A percentile compares a stretch with the other conserved stretches of the same genome.
Evolutionary conservation across 1,139 yeast genomes (phyloP).

Genomic region (Candida neerlandica): DNA sequence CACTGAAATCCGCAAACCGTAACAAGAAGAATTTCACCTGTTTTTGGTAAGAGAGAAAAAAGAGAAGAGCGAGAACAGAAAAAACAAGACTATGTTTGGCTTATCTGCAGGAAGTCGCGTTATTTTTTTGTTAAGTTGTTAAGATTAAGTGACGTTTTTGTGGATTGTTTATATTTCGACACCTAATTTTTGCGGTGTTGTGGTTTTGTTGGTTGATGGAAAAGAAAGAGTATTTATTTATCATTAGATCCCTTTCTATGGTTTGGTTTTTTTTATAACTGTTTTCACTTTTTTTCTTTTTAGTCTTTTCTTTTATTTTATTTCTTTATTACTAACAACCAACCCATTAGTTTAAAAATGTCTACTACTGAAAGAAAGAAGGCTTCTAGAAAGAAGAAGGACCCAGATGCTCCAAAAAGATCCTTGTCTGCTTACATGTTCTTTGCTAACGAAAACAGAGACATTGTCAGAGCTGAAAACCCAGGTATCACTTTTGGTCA

Average conservation of each 20-base stretch:
- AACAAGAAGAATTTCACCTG: too few relatives aligned
- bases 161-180: not conserved
- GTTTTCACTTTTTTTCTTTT: conserved; percentile 4
- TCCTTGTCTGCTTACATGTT: conserved; percentile 98
- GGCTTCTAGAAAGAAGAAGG: conserved; percentile 60
- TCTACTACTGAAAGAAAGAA: conserved; percentile 46
- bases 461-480: conserved; percentile 89
- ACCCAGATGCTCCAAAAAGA: conserved; percentile 99
- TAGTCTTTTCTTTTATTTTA: not conserved
- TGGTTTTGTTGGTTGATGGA: not conserved
- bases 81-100: not conserved
- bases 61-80: not conserved
- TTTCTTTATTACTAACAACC: not conserved
- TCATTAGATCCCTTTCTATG: not conserved
- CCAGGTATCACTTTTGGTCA: conserved; percentile 93
- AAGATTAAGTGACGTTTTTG: not conserved
- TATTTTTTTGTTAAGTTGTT: too few relatives aligned
- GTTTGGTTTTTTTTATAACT: not conserved
- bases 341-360: conserved; percentile 13
- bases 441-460: conserved; percentile 97
- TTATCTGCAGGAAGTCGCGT: conserved; percentile 7
- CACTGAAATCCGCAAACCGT: too few relatives aligned
- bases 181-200: not conserved
- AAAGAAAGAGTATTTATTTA: not conserved
- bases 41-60: not conserved